Percentiles rank a stretch among this genome's conserved stretches.
These are phyloP conservation scores for Malassezia equina DNA, from an alignment of 1,284 basidiomycete species.

Conservation along the genomic window DNA sequence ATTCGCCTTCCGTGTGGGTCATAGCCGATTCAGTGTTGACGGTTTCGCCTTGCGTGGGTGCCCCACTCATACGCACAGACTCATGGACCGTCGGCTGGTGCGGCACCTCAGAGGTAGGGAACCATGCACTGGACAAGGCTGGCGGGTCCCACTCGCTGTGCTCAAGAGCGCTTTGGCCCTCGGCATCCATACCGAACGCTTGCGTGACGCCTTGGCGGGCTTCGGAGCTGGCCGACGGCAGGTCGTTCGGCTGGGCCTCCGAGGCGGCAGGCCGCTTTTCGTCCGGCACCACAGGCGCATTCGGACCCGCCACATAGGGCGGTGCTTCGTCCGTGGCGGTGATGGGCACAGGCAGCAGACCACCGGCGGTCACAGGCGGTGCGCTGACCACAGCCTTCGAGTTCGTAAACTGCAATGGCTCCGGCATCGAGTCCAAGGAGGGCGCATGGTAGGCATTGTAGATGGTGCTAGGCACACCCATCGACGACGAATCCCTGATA, in stretches of 20 bases:
- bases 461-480: neutral
- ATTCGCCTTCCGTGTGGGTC: neutral
- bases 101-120: conserved; percentile 1
- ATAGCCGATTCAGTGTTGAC: neutral
- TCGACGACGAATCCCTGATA: neutral
- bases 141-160: conserved; percentile 19
- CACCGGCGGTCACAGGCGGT: neutral
- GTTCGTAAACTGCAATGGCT: neutral
- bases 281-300: conserved; percentile 2
- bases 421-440: neutral
- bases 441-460: neutral
- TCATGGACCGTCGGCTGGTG: neutral
- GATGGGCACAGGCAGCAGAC: neutral
- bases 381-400: neutral
- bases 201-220: neutral
- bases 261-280: neutral
- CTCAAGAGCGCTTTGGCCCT: conserved; percentile 4
- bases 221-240: too few relatives aligned
- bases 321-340: neutral
- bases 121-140: conserved; percentile 16
- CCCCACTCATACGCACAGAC: neutral
- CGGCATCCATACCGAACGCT: conserved; percentile 2
- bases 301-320: conserved; percentile 3
- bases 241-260: neutral
- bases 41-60: neutral